Percentiles rank a stretch among this genome's conserved stretches.
Conservation (phyloP, 2,329 filamentous ascomycete species). For the Nakataea oryzae region DNA sequence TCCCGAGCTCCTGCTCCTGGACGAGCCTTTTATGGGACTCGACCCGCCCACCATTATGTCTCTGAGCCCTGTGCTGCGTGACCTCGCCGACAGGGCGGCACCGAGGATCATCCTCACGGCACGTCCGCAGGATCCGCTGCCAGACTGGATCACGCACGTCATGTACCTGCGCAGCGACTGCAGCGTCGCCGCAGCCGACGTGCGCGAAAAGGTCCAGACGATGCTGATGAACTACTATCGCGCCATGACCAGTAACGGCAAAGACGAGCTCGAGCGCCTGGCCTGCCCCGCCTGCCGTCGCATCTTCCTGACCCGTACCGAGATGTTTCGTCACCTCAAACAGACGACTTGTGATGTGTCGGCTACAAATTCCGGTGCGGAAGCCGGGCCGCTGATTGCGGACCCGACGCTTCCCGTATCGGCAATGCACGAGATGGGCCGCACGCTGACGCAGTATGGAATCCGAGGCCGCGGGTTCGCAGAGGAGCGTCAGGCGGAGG, state of each 20-base stretch:
- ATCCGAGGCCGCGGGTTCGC: slow-evolving; percentile 25
- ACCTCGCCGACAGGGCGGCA: slow-evolving; percentile 52
- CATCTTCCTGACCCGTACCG: background rate
- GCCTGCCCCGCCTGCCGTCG: background rate
- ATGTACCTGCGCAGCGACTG: slow-evolving; percentile 60
- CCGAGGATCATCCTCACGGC: slow-evolving; percentile 70
- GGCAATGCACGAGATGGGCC: slow-evolving; percentile 38
- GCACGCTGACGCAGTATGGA: slow-evolving; percentile 28
- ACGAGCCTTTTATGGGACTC: slow-evolving; percentile 94
- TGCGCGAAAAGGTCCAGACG: slow-evolving; percentile 50
- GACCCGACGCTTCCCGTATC: slow-evolving; percentile 37
- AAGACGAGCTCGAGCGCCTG: background rate
- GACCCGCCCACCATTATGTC: slow-evolving; percentile 71
- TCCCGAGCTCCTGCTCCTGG: slow-evolving; percentile 75
- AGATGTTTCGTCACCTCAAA: background rate
- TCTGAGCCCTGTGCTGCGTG: slow-evolving; percentile 60
- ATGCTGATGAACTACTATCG: slow-evolving; percentile 37
- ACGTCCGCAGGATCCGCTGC: slow-evolving; percentile 76
- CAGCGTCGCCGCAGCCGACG: slow-evolving; percentile 54
- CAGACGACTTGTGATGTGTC: background rate
- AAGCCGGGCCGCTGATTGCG: slow-evolving; percentile 18
- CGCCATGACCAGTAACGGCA: slow-evolving; percentile 20
- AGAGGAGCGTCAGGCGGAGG: slow-evolving; percentile 2
- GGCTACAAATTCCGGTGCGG: background rate
- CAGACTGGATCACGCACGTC: slow-evolving; percentile 83